A percentile compares a stretch with the other conserved stretches of the same genome.
phyloP scores from a whole-genome alignment of 305 asterid genomes.

The Ilex paraguariensis region DNA sequence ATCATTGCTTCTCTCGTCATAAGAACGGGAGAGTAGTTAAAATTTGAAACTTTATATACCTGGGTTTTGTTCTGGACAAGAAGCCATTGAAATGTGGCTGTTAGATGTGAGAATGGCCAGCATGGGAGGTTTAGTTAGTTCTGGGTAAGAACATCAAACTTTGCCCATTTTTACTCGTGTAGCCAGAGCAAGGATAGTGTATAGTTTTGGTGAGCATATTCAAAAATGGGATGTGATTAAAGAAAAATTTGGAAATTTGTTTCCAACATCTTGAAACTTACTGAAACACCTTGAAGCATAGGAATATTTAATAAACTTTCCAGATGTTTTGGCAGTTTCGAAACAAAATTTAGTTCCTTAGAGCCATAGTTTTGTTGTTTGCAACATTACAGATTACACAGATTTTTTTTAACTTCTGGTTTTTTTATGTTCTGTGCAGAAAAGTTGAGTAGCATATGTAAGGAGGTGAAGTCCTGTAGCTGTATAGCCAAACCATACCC shows the following conservation, averaged over 20 bases:
- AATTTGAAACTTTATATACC: slow-evolving; percentile 14
- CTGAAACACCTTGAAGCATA: no score
- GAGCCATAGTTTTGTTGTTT: not conserved
- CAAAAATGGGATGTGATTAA: no score
- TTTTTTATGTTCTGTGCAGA: slow-evolving; percentile 46
- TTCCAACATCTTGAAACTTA: no score
- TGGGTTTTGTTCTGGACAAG: slow-evolving; percentile 64
- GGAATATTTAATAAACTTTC: no score
- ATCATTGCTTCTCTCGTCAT: not conserved
- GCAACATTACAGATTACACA: no score
- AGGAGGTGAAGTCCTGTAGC: slow-evolving; percentile 54
- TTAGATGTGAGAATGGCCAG: slow-evolving; percentile 44
- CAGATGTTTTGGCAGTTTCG: no score
- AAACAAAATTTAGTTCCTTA: no score
- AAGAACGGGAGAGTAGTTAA: not conserved
- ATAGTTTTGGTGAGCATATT: no score
- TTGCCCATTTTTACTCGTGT: not conserved
- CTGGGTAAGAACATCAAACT: slow-evolving; percentile 35
- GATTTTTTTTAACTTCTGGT: slow-evolving; percentile 5
- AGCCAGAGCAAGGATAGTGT: no score
- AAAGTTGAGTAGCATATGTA: slow-evolving; percentile 57
- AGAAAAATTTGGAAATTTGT: no score
- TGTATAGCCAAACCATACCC: slow-evolving; percentile 66
- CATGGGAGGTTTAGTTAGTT: slow-evolving; percentile 55
- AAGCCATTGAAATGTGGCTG: slow-evolving; percentile 78